Evolutionary conservation across 78 protist species (phyloP), one percentile per base, ranked within the genome.

Genomic region (Speleostelium caveatum): DNA sequence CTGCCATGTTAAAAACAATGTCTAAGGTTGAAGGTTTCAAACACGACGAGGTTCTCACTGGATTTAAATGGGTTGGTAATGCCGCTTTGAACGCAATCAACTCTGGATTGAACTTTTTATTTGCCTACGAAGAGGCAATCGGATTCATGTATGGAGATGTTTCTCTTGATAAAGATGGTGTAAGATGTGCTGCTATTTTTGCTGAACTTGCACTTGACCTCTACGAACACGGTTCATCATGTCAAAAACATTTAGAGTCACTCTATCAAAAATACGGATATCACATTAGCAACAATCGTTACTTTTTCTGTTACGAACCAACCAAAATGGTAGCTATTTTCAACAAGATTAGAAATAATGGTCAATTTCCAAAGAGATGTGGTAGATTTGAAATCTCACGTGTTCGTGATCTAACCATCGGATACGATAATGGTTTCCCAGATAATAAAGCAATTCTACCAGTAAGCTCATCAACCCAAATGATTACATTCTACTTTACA

Each of bases 51-150:
- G 95, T 98, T 1, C 87, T 98, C 49, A 98, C 99, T 32, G 99
- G 99, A 41, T 99, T 99, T 95, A 99, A 99, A 76, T 98, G 99
- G 99, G 89, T 99, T 17, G 99, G 98, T 60, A 96, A 96, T 94
- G n/a, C 45, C 28, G 95, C 96, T 8, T 0, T 32, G 12, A 97
- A 96, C 16, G 79, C 95, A 21, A 59, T 68, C 65, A 16, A 58
- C 16, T 79, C 58, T 22, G 98, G 98, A 5, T 19, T 51, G 39
- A 58, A 69, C 0, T 91, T 94, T 33, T 49, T 99, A 22, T 87
- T 98, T 21, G 98, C 96, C 33, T 58, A 68, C 30, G 83, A 42
- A 39, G 92, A 42, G 49, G 89, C 91, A 0, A 85, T 92, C 8
- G 98, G 98, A 41, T 98, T 94, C 90, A 77, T 96, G 96, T 32